Conservation (phyloP, 1,139 yeast genomes). For the Yarrowia galli region DNA sequence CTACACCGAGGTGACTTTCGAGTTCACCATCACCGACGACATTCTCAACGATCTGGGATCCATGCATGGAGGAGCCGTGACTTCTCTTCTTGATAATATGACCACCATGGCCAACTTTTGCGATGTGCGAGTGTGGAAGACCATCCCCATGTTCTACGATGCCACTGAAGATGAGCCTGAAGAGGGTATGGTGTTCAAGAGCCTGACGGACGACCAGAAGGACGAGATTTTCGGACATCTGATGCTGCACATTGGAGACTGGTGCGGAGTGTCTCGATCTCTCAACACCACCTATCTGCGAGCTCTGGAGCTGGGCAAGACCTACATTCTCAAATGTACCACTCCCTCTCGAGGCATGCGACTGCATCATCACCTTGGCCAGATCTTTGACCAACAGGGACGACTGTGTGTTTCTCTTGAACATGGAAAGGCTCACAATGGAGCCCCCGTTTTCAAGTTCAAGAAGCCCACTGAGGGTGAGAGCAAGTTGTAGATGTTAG, state of each 20-base stretch:
- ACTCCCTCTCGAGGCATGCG: constrained; percentile 37
- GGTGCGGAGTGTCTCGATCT: constrained; percentile 38
- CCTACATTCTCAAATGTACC: constrained; percentile 19
- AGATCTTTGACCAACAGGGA: constrained; percentile 34
- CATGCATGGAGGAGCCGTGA: constrained; percentile 38
- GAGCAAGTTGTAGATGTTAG: constrained; percentile 11
- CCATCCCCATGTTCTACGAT: constrained; percentile 36
- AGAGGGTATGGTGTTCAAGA: constrained; percentile 25
- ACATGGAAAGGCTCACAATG: constrained; percentile 36
- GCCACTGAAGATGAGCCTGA: constrained; percentile 37
- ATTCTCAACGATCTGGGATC: constrained; percentile 38
- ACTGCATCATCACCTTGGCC: constrained; percentile 33
- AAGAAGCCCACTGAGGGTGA: constrained; percentile 20
- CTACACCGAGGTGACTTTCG: constrained; percentile 29
- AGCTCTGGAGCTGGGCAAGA: constrained; percentile 33
- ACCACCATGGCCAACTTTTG: constrained; percentile 36
- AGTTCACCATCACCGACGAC: constrained; percentile 35
- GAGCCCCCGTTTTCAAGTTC: constrained; percentile 34
- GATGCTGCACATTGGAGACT: constrained; percentile 34
- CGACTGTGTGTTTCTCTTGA: constrained; percentile 30
- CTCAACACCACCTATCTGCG: constrained; percentile 35
- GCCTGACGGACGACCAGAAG: constrained; percentile 29
- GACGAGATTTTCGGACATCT: constrained; percentile 36
- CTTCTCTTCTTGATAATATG: constrained; percentile 36
- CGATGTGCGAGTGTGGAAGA: constrained; percentile 38